Evolutionary conservation across 768 basidiomycete genomes (phyloP), one percentile per base, ranked within the genome.

Genomic region (Phlegmacium glaucopus): DNA sequence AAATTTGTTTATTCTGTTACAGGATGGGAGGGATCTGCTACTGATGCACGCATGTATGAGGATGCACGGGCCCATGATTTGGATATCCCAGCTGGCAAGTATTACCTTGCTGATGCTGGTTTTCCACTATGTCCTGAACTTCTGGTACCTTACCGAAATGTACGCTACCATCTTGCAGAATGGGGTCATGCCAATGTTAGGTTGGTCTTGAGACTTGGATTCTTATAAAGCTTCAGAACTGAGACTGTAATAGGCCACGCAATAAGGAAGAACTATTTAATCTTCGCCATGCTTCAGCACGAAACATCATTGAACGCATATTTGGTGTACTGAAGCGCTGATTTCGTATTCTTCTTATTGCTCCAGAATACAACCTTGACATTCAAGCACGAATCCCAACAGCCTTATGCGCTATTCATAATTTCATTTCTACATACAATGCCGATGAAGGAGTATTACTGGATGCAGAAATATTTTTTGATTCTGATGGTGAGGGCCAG

Each of bases 1-100:
- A 17, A 36, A 7, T 72, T 74, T 40, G 51, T 52, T 7, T 74
- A 72, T 52, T 27, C 65, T 5, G 55, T 68, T 0, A 65, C 59
- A 28, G 67, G 69, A 4, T 72, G 69, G 69, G 71, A 75, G 25
- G 71, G 69, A 5, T 64, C 61, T 43, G 63, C 63, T 2, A 52
- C 66, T 8, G 67, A 74, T 61, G 51, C 57, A 13, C n/a, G 30
- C 0, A 51, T 70, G 2, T 71, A 56, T 53, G 38, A 59, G 1
- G 29, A 67, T 60, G 66, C 66, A 15, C 48, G 50, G 4, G 1
- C 42, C 2, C 28, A 44, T 7, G 58, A 63, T 51, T 57, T 72
- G n/a, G 27, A 18, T 0, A 62, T 72, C 18, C 61, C 63, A 1
- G 35, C 44, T 4, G 66, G 66, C 4, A 58, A 56, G 37, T 72